Conservation (phyloP, 179 eudicot genomes). For the Amaranthus tricolor region DNA sequence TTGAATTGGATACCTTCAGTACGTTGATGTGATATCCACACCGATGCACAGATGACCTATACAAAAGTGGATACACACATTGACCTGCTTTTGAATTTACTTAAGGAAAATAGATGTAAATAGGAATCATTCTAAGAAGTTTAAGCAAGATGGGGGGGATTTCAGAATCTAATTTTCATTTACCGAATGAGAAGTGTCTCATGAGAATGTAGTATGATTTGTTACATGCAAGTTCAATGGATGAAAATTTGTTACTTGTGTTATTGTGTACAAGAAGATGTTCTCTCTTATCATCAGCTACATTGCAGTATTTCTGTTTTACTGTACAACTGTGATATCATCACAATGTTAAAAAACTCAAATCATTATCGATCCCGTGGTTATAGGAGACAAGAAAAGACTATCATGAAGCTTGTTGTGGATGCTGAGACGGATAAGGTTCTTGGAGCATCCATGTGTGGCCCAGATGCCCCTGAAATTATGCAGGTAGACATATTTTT, state of each 20-base stretch:
- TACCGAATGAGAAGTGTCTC: neutral
- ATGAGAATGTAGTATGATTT: neutral
- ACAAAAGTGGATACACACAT: neutral
- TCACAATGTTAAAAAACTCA: neutral
- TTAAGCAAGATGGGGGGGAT: no score
- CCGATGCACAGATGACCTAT: neutral
- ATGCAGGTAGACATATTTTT: conserved; percentile 62
- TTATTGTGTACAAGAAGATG: neutral
- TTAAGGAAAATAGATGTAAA: no score
- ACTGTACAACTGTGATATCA: neutral
- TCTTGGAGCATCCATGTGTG: conserved; percentile 97
- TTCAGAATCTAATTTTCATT: no score
- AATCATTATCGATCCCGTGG: conserved; percentile 7
- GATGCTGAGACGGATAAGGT: conserved; percentile 91
- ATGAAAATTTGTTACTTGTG: neutral
- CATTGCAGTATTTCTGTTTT: conserved; percentile 1
- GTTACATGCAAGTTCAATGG: neutral
- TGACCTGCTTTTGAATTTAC: neutral
- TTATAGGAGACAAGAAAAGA: conserved; percentile 84
- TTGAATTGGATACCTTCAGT: neutral
- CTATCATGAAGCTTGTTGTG: conserved; percentile 90
- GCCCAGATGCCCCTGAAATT: conserved; percentile 94
- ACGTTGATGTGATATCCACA: neutral
- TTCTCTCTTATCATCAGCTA: neutral
- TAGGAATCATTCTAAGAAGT: no score